Evolutionary conservation across 2,329 filamentous ascomycete genomes (phyloP).

Genomic region (Penicillium sp.): DNA sequence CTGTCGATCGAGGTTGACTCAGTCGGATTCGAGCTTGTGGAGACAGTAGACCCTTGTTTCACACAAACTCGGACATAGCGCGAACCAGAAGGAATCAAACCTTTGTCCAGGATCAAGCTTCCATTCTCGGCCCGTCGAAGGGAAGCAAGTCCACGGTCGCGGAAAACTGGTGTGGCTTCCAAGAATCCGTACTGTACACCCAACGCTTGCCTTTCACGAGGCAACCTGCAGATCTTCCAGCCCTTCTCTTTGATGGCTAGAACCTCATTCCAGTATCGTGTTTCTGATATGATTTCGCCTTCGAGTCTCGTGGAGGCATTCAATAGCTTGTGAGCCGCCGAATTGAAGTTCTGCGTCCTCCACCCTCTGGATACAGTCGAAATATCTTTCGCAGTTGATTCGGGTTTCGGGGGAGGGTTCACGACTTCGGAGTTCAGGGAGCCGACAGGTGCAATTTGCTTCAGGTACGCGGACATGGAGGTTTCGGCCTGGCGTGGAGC

Average conservation of each 20-base stretch:
- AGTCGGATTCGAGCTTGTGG: constrained; percentile 51
- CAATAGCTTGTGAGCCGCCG: constrained; percentile 70
- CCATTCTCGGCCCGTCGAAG: constrained; percentile 73
- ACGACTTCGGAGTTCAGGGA: constrained; percentile 69
- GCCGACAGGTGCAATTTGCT: constrained; percentile 69
- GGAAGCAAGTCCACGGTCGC: constrained; percentile 74
- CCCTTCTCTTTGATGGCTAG: constrained; percentile 76
- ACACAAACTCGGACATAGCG: constrained; percentile 68
- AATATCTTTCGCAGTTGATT: constrained; percentile 54
- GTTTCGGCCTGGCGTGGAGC: constrained; percentile 65
- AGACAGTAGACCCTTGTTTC: constrained; percentile 55
- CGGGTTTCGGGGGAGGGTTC: constrained; percentile 58
- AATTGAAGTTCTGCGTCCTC: constrained; percentile 73
- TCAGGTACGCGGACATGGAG: constrained; percentile 69
- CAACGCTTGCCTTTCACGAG: constrained; percentile 68
- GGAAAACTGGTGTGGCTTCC: constrained; percentile 63
- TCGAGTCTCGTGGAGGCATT: constrained; percentile 70
- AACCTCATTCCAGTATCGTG: constrained; percentile 85
- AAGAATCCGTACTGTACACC: constrained; percentile 87
- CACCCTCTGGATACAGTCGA: constrained; percentile 63
- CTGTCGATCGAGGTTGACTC: constrained; percentile 15
- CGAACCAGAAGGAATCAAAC: constrained; percentile 47
- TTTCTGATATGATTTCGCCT: constrained; percentile 74
- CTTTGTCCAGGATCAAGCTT: constrained; percentile 69
- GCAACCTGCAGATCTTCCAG: constrained; percentile 80